Base-by-base conservation (phyloP, 2,329 filamentous ascomycete species). In the Fusarium subglutinans region DNA sequence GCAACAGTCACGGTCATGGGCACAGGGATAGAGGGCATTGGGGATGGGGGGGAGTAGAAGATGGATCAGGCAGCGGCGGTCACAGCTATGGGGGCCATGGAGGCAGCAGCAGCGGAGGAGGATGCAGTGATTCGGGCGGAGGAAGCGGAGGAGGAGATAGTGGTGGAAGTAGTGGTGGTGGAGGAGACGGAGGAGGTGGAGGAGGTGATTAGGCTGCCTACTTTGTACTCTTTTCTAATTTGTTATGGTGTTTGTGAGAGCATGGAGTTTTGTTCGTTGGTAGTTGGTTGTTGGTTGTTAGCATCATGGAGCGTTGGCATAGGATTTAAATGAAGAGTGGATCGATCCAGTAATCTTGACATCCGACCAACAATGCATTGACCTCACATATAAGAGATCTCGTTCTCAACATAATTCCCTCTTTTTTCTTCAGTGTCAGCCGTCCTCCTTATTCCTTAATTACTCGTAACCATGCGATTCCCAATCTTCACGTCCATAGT, bases 31-130 rank as follows among this genome's bases (percentile, higher is more conserved):
- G 47, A 41, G 54, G 60, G 5, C 24, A 57, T 43, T 28, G 60
- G 38, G 66, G 70, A 17, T 67, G 68, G 17, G 35, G 37, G 28
- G 63, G 57, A 18, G 69, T 53, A 43, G 69, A 68, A 26, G 33
- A 61, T n/a, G 53, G 57, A 2, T 20, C 17, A 18, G 41, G 56
- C 4, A 24, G 44, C 26, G 54, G 50, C 8, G 45, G 45, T 4
- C 45, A 61, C 28, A 35, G 47, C 37, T 26, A 55, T 20, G 33
- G 44, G 15, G 24, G 62, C 9, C 18, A 58, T 22, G 45, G 41
- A 20, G 45, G 41, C 3, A 51, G 63, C 22, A 54, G 50, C 3
- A 44, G 44, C 9, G 67, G 68, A 48, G 68, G 69, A 15, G 45
- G 51, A 9, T 50, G 28, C 3, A 41, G n/a, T 35, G 28, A 66